phyloP scores from a whole-genome alignment of 495 filamentous ascomycete genomes.

The Trichoderma parareesei region DNA sequence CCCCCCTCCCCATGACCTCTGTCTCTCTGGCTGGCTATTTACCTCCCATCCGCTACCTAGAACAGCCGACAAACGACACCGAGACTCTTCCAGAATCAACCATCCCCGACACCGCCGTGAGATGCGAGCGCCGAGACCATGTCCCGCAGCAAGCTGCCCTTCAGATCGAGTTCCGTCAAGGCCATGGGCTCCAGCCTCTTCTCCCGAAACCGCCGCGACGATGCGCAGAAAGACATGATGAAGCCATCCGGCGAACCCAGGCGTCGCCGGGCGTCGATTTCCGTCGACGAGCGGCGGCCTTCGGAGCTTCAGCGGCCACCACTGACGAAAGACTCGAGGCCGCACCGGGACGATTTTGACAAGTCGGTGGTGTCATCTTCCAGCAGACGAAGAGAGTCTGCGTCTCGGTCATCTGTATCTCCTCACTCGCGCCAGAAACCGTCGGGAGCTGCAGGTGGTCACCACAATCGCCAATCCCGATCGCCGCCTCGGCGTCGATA shows the following conservation, averaged over 20 bases:
- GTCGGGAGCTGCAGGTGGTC: neutral
- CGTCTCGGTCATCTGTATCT: neutral
- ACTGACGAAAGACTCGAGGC: neutral
- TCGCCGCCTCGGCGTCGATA: neutral
- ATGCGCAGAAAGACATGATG: neutral
- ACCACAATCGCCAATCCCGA: neutral
- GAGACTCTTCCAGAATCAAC: neutral
- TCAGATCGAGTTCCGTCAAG: constrained; percentile 7
- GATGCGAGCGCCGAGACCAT: neutral
- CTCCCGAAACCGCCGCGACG: constrained; percentile 5
- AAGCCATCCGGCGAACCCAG: neutral
- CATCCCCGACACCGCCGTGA: neutral
- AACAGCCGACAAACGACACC: neutral
- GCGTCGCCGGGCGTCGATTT: neutral
- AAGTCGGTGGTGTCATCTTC: neutral
- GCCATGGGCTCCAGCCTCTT: constrained; percentile 6
- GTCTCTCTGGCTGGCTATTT: neutral
- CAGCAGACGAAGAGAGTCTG: neutral
- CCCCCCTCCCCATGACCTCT: neutral
- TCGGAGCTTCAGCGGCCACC: neutral
- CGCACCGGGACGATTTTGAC: neutral
- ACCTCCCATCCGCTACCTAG: too few relatives aligned
- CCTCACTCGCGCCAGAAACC: neutral
- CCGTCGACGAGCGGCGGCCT: neutral
- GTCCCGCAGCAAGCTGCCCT: neutral